These are phyloP conservation scores for Hyaloscypha variabilis DNA, from an alignment of 495 filamentous ascomycete genomes.

Conservation along the genomic window DNA sequence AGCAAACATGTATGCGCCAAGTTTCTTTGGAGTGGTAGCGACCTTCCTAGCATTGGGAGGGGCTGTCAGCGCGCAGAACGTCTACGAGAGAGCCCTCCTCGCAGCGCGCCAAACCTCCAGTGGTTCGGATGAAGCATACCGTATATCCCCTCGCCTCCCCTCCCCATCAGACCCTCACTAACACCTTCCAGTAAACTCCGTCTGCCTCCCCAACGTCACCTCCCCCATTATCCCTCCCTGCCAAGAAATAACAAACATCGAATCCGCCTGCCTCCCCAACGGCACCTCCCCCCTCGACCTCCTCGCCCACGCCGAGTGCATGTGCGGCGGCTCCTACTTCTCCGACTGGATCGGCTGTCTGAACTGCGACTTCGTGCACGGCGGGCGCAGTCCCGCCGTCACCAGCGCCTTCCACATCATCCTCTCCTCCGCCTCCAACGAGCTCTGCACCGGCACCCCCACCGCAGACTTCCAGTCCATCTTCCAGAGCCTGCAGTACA, in stretches of 20 bases:
- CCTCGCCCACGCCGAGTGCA: constrained; percentile 43
- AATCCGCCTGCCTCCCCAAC: constrained; percentile 20
- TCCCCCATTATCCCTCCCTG: constrained; percentile 21
- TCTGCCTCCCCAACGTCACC: constrained; percentile 23
- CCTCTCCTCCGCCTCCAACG: constrained; percentile 30
- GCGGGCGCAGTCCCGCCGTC: constrained; percentile 34
- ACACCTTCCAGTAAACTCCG: constrained; percentile 14
- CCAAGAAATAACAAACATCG: constrained; percentile 26
- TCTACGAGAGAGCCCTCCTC: not conserved
- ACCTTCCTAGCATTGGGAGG: too few species aligned
- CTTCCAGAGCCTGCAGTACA: constrained; percentile 30
- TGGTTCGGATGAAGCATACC: constrained; percentile 7
- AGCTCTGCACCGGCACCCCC: constrained; percentile 36
- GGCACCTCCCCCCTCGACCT: constrained; percentile 33
- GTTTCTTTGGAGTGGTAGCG: too few species aligned
- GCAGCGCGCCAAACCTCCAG: constrained; percentile 9
- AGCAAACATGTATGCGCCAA: too few species aligned
- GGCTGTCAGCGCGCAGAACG: too few species aligned
- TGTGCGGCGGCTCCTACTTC: constrained; percentile 44
- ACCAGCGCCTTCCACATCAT: constrained; percentile 34
- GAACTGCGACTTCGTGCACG: constrained; percentile 40
- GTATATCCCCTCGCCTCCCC: not conserved
- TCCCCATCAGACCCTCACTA: not conserved
- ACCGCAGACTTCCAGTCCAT: constrained; percentile 33
- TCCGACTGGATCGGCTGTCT: constrained; percentile 41